phyloP scores from a whole-genome alignment of 768 basidiomycete genomes.

The Rhodosporidiobolus odoratus region DNA sequence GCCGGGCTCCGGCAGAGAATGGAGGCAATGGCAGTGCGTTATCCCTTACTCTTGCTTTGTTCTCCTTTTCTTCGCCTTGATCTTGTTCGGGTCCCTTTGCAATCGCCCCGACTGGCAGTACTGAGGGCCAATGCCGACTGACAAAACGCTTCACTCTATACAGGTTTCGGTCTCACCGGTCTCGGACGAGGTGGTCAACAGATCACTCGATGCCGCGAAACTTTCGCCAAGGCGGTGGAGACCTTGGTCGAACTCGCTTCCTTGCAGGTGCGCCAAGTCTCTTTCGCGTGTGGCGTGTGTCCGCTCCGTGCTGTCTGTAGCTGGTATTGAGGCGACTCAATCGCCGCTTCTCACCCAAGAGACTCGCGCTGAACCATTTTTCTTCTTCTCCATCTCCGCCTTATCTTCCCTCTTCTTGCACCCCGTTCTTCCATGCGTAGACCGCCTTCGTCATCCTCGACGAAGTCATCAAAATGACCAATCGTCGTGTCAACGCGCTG shows the following conservation, averaged over 20 bases:
- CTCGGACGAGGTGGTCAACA: slow-evolving; percentile 95
- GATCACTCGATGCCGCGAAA: slow-evolving; percentile 87
- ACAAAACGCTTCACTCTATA: too few species aligned
- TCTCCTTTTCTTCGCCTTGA: slow-evolving; percentile 23
- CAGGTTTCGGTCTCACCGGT: slow-evolving; percentile 95
- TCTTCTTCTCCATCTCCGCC: neutral
- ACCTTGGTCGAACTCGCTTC: slow-evolving; percentile 96
- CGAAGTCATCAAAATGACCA: slow-evolving; percentile 98
- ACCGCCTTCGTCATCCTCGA: slow-evolving; percentile 98
- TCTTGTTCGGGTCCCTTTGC: too few species aligned
- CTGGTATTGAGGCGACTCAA: too few species aligned
- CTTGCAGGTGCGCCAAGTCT: slow-evolving; percentile 51
- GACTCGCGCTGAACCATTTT: too few species aligned
- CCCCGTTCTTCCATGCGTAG: slow-evolving; percentile 48
- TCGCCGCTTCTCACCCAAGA: neutral
- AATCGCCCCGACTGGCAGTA: neutral
- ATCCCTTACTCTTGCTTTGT: neutral
- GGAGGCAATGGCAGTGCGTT: slow-evolving; percentile 56
- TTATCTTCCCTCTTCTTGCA: neutral
- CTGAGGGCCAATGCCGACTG: neutral
- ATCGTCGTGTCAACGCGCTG: slow-evolving; percentile 96
- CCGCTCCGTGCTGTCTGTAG: too few species aligned
- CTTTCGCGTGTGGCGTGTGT: neutral
- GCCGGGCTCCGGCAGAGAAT: slow-evolving; percentile 48
- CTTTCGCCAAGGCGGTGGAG: slow-evolving; percentile 94